These are phyloP conservation scores for Urtica urens DNA, from an alignment of 306 rosid genomes.

Conservation along the genomic window DNA sequence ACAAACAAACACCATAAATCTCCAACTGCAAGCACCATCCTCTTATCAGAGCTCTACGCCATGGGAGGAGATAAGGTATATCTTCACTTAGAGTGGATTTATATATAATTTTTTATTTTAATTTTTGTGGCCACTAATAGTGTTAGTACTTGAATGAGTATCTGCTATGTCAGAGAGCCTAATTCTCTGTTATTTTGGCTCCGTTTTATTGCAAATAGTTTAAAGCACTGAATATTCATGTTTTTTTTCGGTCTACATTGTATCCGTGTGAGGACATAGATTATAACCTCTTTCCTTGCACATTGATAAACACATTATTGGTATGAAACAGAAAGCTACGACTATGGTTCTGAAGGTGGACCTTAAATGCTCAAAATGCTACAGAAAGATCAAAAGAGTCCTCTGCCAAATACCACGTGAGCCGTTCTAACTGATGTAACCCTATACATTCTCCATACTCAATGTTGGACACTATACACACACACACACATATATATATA, in stretches of 20 bases:
- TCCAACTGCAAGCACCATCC: no score
- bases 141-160: no score
- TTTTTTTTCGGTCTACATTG: neutral
- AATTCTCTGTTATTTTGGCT: neutral
- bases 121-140: no score
- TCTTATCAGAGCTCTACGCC: no score
- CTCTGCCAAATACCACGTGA: conserved; percentile 63
- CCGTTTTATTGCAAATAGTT: neutral
- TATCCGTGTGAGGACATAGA: neutral
- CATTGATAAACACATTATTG: neutral
- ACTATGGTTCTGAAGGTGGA: conserved; percentile 61
- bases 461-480: neutral
- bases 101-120: no score
- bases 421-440: conserved; percentile 20
- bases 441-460: neutral
- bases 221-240: no score
- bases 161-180: neutral
- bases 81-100: no score
- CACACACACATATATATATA: no score
- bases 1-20: no score
- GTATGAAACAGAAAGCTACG: conserved; percentile 26
- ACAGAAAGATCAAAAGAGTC: conserved; percentile 64
- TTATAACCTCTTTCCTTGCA: neutral
- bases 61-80: no score
- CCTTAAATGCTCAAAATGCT: conserved; percentile 53